phyloP scores from a whole-genome alignment of 352 stramenopile genomes.

The Pythium volutum region DNA sequence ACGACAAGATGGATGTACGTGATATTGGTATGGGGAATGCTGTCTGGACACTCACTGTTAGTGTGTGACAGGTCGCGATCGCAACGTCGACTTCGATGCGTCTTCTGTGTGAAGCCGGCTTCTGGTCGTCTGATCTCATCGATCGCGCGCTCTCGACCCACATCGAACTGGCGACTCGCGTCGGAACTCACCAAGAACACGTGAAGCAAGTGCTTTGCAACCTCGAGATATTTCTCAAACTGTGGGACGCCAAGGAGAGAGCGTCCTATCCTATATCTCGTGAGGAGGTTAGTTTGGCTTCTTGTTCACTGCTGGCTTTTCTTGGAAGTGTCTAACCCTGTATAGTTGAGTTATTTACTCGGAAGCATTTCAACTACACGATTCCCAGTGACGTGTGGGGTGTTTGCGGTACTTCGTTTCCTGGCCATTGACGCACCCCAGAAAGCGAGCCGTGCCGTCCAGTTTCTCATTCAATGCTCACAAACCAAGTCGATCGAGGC shows the following conservation, averaged over 20 bases:
- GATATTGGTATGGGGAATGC: not conserved
- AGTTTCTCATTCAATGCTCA: conserved; percentile 9
- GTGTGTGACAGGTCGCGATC: conserved; percentile 28
- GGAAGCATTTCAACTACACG: conserved; percentile 11
- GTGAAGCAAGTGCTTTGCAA: conserved; percentile 2
- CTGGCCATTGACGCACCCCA: not conserved
- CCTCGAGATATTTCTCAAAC: conserved; percentile 5
- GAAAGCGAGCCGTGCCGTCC: conserved; percentile 3
- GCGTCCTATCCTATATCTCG: conserved; percentile 21
- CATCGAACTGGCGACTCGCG: conserved; percentile 39
- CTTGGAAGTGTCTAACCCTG: not conserved
- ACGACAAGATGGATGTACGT: conserved; percentile 32
- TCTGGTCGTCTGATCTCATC: conserved; percentile 12
- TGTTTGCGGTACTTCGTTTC: conserved; percentile 1
- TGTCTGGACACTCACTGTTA: not conserved
- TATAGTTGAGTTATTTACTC: conserved; percentile 16
- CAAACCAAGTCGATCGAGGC: not conserved
- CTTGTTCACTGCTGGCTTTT: too few species aligned
- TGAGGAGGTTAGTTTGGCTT: conserved; percentile 27
- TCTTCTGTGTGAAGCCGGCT: conserved; percentile 21
- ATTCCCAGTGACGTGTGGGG: not conserved
- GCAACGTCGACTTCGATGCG: conserved; percentile 51
- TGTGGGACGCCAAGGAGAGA: not conserved
- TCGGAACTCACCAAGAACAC: not conserved
- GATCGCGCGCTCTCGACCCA: conserved; percentile 32